Evolutionary conservation across 805 yeast genomes (phyloP), one percentile per base, ranked within the genome.

Genomic region (Kazachstania martiniae): DNA sequence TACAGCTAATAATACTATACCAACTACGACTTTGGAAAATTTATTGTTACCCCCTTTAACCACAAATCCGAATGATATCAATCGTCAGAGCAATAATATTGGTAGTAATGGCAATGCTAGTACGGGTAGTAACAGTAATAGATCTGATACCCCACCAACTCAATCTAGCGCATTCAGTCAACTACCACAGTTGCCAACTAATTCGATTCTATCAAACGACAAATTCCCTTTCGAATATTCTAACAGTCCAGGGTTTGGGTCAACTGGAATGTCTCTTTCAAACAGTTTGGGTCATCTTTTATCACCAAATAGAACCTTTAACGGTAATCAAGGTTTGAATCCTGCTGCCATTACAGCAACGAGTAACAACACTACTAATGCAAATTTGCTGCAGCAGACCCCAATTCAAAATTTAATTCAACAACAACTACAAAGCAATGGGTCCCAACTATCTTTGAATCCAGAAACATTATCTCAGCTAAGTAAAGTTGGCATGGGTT

Each of bases 31-130:
- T 12, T n/a, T 34, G 29, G 53, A 49, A 13, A 38, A 41, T 19
- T 21, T 51, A 16, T 32, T 49, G 12, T 32, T 49, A 16, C 57
- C 57, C 14, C 57, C 55, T 5, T 32, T 49, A 27, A 32, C 43
- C 8, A 39, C 51, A 12, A 16, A 17, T 12, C n/a, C n/a, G n/a
- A n/a, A n/a, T n/a, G n/a, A n/a, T n/a, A n/a, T n/a, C n/a, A n/a
- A n/a, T n/a, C n/a, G n/a, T n/a, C n/a, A n/a, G n/a, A n/a, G n/a
- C n/a, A n/a, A n/a, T n/a, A n/a, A n/a, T n/a, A n/a, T n/a, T n/a
- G n/a, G n/a, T n/a, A n/a, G n/a, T n/a, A n/a, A n/a, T n/a, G n/a
- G n/a, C n/a, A n/a, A n/a, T n/a, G n/a, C n/a, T n/a, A n/a, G n/a
- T n/a, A n/a, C n/a, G n/a, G n/a, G n/a, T n/a, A n/a, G n/a, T n/a